Base-by-base conservation (phyloP, 1,284 basidiomycete species). In the Leccinum angustisporum region DNA sequence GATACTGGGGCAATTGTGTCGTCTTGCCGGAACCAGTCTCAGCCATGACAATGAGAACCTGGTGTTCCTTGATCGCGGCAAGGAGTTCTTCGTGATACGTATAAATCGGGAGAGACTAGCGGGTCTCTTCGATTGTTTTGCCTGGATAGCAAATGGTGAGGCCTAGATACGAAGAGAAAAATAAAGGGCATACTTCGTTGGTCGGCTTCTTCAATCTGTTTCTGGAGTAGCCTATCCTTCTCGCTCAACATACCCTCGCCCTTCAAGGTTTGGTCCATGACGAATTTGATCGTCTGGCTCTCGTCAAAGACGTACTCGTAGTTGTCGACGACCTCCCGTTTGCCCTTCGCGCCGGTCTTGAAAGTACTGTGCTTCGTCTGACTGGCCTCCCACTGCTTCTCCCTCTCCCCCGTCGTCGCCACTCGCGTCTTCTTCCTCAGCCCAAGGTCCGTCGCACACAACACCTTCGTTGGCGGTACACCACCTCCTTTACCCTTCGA, bases 261-360 rank as follows among this genome's bases (percentile, higher is more conserved):
- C 57, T 86, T 86, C 73, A 94, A 71, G 18, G 88, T 85, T 59
- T 86, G 84, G 65, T 96, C 95, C 84, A 95, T 88, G 71, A 97
- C 88, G 77, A 98, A 99, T 70, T 95, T 84, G 75, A 99, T 99
- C 21, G 94, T 95, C 76, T 98, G 95, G 68, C 86, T 91, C 75
- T 98, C 97, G 77, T 99, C 97, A 72, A 99, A 98, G 46, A 99
- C 97, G 75, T 95, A 99, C 66, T 99, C 97, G 74, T 97, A 99
- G 56, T 88, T 87, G 52, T 95, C 94, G 31, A 89, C 86, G 27
- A 91, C 63, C 63, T 92, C 88, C 52, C 79, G 82, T 76, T 93
- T 94, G 76, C 98, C 95, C 84, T 95, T 76, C 0, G 96, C 95
- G 31, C 96, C 94, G 11, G 87, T 90, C 71, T 86, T 89, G 78